phyloP scores from a whole-genome alignment of 805 yeast genomes.

The Candida tallmaniae region DNA sequence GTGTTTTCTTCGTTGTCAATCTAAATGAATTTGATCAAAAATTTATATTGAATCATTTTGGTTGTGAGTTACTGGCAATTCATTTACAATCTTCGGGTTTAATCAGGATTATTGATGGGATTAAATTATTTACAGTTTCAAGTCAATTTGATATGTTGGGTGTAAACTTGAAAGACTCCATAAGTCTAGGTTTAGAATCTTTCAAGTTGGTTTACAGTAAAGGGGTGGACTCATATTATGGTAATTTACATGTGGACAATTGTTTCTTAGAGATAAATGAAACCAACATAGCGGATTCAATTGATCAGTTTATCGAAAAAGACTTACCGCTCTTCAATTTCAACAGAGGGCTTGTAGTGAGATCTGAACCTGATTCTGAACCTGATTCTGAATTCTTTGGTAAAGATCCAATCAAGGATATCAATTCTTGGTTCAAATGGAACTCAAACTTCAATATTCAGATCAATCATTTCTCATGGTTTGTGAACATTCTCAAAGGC shows the following conservation, averaged over 20 bases:
- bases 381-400: too few relatives aligned
- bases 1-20: conserved; percentile 7
- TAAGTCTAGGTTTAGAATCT: conserved; percentile 3
- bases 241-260: conserved; percentile 7
- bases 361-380: background rate
- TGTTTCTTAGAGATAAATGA: conserved; percentile 5
- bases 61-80: conserved; percentile 2
- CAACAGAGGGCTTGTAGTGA: background rate
- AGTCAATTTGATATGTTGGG: conserved; percentile 3
- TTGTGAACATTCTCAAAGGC: conserved; percentile 15
- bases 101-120: conserved; percentile 3
- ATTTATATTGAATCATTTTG: conserved; percentile 1
- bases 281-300: conserved; percentile 1
- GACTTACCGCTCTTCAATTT: conserved; percentile 11
- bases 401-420: background rate
- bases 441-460: conserved; percentile 12
- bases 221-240: conserved; percentile 1
- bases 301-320: conserved; percentile 1
- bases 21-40: conserved; percentile 8
- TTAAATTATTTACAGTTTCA: conserved; percentile 1
- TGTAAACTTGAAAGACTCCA: background rate
- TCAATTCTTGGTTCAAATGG: background rate
- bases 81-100: conserved; percentile 4
- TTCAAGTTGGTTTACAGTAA: conserved; percentile 7
- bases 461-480: conserved; percentile 18